Evolutionary conservation across 2,329 filamentous ascomycete genomes (phyloP).

Genomic region (Fusarium sp.): DNA sequence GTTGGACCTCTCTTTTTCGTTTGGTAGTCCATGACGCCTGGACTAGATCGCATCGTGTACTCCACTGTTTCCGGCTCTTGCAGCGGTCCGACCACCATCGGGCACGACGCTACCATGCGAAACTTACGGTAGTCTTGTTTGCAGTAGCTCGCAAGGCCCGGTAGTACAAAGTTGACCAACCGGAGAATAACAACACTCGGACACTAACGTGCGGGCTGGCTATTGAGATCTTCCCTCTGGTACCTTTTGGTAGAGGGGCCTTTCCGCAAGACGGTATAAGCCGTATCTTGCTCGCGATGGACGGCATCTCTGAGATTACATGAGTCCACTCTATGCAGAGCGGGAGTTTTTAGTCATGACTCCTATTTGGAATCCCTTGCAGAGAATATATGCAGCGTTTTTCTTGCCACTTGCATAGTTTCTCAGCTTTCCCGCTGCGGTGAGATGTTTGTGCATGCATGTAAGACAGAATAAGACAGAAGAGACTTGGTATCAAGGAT

Average conservation of each 20-base stretch:
- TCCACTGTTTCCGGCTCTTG: not conserved
- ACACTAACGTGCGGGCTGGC: constrained; percentile 21
- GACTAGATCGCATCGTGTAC: not conserved
- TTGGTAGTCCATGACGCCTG: not conserved
- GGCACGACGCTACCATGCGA: not conserved
- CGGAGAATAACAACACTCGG: constrained; percentile 30
- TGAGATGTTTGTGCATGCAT: not conserved
- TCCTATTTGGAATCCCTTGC: constrained; percentile 12
- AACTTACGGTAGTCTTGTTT: not conserved
- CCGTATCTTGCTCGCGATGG: not conserved
- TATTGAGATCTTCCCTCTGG: constrained; percentile 40
- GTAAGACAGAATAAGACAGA: not conserved
- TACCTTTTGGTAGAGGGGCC: too few relatives aligned
- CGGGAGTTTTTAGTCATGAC: not conserved
- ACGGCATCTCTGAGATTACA: not conserved
- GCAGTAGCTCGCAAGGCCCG: not conserved
- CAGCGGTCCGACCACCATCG: constrained; percentile 13
- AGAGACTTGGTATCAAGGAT: too few relatives aligned
- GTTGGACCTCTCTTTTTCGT: not conserved
- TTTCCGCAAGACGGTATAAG: not conserved
- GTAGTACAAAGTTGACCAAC: not conserved
- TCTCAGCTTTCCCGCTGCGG: not conserved
- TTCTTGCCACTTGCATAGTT: not conserved
- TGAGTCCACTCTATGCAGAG: not conserved
- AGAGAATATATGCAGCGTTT: not conserved